phyloP scores from a whole-genome alignment of 1,284 basidiomycete genomes.

The Pseudozyma sp. region DNA sequence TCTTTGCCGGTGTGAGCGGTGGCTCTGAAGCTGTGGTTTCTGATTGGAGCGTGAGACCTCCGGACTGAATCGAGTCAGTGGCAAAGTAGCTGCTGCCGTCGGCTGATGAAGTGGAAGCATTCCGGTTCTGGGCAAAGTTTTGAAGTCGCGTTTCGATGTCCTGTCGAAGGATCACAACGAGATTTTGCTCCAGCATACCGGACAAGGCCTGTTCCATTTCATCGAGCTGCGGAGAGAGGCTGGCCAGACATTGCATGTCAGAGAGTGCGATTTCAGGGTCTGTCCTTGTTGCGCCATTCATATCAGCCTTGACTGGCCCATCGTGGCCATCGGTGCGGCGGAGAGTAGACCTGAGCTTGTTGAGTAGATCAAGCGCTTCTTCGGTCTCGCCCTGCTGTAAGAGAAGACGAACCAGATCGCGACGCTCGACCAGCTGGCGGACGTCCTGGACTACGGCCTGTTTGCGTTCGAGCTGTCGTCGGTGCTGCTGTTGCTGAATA shows the following conservation, averaged over 20 bases:
- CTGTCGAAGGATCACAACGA: slow-evolving; percentile 77
- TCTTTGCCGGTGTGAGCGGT: slow-evolving; percentile 15
- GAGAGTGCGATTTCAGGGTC: slow-evolving; percentile 5
- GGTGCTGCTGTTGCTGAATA: slow-evolving; percentile 49
- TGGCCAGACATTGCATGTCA: slow-evolving; percentile 32
- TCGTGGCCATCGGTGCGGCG: neutral
- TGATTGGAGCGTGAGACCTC: slow-evolving; percentile 2
- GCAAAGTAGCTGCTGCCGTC: slow-evolving; percentile 14
- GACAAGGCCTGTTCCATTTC: slow-evolving; percentile 53
- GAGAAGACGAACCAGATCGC: slow-evolving; percentile 55
- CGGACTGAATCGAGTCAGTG: neutral
- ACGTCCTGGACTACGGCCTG: slow-evolving; percentile 41
- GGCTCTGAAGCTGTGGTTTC: slow-evolving; percentile 5
- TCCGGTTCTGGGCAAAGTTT: slow-evolving; percentile 5
- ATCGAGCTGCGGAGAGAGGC: slow-evolving; percentile 54
- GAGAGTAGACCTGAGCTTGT: slow-evolving; percentile 30
- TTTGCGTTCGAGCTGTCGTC: slow-evolving; percentile 50
- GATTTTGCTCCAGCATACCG: slow-evolving; percentile 71
- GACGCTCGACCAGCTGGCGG: slow-evolving; percentile 51
- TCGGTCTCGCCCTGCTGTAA: slow-evolving; percentile 63
- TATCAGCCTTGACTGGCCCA: neutral
- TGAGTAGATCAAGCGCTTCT: slow-evolving; percentile 62
- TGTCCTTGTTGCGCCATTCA: neutral
- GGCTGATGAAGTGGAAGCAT: slow-evolving; percentile 3
- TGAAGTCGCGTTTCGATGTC: slow-evolving; percentile 73